Base-by-base conservation (phyloP, 1,284 basidiomycete species). In the Boletus semigastroideus region DNA sequence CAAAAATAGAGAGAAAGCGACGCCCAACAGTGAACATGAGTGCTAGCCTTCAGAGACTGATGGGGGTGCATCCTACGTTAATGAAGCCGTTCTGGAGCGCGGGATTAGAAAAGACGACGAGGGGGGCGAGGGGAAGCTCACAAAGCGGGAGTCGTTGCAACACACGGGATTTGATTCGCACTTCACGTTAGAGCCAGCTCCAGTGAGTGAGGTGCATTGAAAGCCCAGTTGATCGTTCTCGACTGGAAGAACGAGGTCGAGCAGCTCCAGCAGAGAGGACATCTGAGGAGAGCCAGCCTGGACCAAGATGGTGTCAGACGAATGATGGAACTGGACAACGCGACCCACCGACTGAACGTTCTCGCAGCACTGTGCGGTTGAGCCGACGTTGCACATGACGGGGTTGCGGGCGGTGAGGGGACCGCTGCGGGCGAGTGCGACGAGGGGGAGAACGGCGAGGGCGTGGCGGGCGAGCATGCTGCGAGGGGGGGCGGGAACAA, bases 1-100 rank as follows among this genome's bases (percentile, higher is more conserved):
- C 52, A 53, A 65, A 52, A 52, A 56, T 50, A 55, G 58, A 62
- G 64, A 59, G 59, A 67, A 54, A 67, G 60, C 60, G 45, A 58
- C 36, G 48, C 48, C 58, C 51, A 51, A 45, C 33, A 31, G 12
- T 36, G 31, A 36, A 34, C 46, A 22, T 20, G 42, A 27, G 42
- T 42, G 48, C 49, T 27, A 34, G 46, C 46, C 59, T 31, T 39
- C 33, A 51, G 13, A 51, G 4, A 25, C 38, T 22, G 10, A 70
- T n/a, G 4, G 66, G 55, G 20, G 41, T 49, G 31, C 66, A 69
- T 42, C 57, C 61, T 39, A 65, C 22, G 38, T 65, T 65, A n/a
- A 65, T 37, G 28, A 69, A 16, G 40, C 67, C 67, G 10, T 46
- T 46, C 62, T 65, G 25, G 33, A 33, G 25, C 25, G 25, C 25